Evolutionary conservation across 208 protist species (phyloP).

Genomic region (Trypanosoma brucei): DNA sequence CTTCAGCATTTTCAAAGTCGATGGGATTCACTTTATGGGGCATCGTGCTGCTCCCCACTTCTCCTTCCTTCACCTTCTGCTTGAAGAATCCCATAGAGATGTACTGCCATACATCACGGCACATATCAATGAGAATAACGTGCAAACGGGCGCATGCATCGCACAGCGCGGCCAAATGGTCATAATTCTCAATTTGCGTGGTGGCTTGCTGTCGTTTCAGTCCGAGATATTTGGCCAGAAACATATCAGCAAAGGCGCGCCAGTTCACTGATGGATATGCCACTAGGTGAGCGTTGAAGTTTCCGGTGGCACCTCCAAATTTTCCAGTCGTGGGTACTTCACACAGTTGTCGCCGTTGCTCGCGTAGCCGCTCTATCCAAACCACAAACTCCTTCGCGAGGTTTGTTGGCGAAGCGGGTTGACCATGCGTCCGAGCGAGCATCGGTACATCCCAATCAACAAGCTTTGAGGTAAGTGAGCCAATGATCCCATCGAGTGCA

Average conservation of each 20-base stretch:
- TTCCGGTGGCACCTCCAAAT: conserved; percentile 94
- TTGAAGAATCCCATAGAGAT: conserved; percentile 94
- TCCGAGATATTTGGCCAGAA: conserved; percentile 73
- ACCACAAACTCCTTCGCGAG: conserved; percentile 92
- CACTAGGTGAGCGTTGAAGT: conserved; percentile 90
- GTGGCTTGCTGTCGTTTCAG: conserved; percentile 85
- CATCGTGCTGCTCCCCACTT: conserved; percentile 96
- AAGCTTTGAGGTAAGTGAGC: conserved; percentile 43
- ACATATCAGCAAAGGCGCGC: conserved; percentile 76
- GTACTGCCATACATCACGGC: conserved; percentile 93
- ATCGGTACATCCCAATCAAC: conserved; percentile 83
- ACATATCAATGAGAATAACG: conserved; percentile 91
- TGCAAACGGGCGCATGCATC: conserved; percentile 90
- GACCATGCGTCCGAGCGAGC: conserved; percentile 93
- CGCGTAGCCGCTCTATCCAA: conserved; percentile 86
- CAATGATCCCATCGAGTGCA: conserved; percentile 47
- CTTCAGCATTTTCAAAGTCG: conserved; percentile 97
- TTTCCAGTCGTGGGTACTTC: conserved; percentile 74
- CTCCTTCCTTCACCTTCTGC: conserved; percentile 87
- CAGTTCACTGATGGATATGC: conserved; percentile 89
- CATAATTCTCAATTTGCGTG: conserved; percentile 95
- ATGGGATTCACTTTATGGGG: conserved; percentile 98
- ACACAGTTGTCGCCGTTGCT: conserved; percentile 56
- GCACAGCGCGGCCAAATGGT: conserved; percentile 89
- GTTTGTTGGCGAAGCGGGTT: conserved; percentile 93